phyloP scores from a whole-genome alignment of 2,329 filamentous ascomycete species.

The Pseudogymnoascus sp. region DNA sequence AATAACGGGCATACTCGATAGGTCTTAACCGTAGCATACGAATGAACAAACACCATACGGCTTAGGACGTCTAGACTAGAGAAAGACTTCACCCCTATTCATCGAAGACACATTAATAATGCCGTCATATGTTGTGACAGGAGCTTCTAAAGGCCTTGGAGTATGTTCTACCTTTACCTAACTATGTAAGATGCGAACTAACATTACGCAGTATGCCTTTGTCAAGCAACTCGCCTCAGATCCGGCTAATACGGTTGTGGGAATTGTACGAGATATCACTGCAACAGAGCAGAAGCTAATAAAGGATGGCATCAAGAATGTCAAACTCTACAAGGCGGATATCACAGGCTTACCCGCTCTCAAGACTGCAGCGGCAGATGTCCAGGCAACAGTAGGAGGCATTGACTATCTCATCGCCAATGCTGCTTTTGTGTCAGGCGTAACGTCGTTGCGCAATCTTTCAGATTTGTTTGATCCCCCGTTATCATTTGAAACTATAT shows the following conservation, averaged over 20 bases:
- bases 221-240: constrained; percentile 35
- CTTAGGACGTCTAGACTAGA: neutral
- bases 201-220: constrained; percentile 36
- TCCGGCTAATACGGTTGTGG: constrained; percentile 34
- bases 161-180: neutral
- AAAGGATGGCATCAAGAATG: constrained; percentile 25
- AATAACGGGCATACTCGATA: neutral
- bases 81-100: neutral
- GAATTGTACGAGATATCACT: constrained; percentile 38
- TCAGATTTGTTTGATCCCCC: constrained; percentile 18
- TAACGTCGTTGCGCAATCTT: constrained; percentile 16
- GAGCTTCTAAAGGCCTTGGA: neutral
- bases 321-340: constrained; percentile 39
- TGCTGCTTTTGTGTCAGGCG: constrained; percentile 17
- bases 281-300: constrained; percentile 27
- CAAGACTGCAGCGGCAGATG: constrained; percentile 12
- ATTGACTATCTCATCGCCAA: constrained; percentile 26
- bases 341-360: constrained; percentile 26
- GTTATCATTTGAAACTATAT: neutral
- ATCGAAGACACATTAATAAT: neutral
- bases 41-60: neutral
- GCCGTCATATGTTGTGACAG: constrained; percentile 5
- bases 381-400: constrained; percentile 20
- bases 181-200: neutral
- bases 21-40: neutral